Percentiles rank a stretch among this genome's conserved stretches.
Evolutionary conservation across 2,329 filamentous ascomycete genomes (phyloP).

Genomic region (Parastagonospora nodorum): DNA sequence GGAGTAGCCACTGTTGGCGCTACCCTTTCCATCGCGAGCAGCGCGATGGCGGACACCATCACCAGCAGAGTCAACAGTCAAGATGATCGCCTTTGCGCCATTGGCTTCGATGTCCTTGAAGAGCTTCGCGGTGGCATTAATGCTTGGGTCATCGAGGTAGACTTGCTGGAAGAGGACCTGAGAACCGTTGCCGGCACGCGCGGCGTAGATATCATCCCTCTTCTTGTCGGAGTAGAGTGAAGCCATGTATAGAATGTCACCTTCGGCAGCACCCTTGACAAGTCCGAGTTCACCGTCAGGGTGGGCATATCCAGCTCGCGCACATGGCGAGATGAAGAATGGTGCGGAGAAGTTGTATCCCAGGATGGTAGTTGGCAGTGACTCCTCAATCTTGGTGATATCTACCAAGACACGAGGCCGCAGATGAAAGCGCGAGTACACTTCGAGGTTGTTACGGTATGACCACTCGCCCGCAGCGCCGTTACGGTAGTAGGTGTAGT

Average conservation of each 20-base stretch:
- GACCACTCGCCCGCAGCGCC: constrained; percentile 61
- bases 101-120: constrained; percentile 38
- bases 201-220: constrained; percentile 40
- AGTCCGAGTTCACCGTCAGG: constrained; percentile 56
- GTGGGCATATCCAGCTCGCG: constrained; percentile 50
- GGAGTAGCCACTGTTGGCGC: constrained; percentile 36
- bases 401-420: constrained; percentile 58
- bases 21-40: constrained; percentile 37
- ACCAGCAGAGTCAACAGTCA: constrained; percentile 50
- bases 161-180: constrained; percentile 51
- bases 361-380: constrained; percentile 54
- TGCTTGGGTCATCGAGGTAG: constrained; percentile 33
- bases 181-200: constrained; percentile 21
- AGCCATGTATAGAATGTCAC: constrained; percentile 57
- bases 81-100: constrained; percentile 48
- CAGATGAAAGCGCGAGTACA: constrained; percentile 56
- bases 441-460: constrained; percentile 63
- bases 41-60: constrained; percentile 46
- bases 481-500: constrained; percentile 64
- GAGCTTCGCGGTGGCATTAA: constrained; percentile 28
- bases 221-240: constrained; percentile 43
- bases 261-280: constrained; percentile 55
- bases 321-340: constrained; percentile 59
- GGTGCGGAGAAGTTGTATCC: constrained; percentile 60
- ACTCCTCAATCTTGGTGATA: constrained; percentile 48